phyloP scores from a whole-genome alignment of 345 rosid genomes.

The Cardamine chenopodiifolia region DNA sequence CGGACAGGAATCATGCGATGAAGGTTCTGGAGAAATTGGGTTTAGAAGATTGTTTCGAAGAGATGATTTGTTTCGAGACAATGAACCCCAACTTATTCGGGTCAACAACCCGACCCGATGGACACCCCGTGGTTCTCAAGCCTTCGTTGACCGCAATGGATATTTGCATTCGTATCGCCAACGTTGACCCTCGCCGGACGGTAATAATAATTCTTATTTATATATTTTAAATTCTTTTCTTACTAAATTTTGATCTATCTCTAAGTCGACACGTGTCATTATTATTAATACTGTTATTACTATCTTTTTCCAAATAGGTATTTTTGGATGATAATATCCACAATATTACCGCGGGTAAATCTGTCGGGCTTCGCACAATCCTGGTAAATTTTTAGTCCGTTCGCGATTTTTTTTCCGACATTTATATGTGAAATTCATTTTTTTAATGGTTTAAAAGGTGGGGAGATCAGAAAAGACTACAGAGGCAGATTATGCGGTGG shows the following conservation, averaged over 20 bases:
- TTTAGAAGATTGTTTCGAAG: conserved; percentile 79
- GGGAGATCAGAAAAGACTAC: conserved; percentile 62
- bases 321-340: conserved; percentile 76
- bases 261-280: not conserved
- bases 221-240: not conserved
- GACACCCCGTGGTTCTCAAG: conserved; percentile 73
- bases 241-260: not conserved
- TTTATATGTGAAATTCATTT: not conserved
- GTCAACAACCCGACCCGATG: conserved; percentile 58
- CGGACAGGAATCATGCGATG: conserved; percentile 78
- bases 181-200: conserved; percentile 68
- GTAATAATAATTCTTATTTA: conserved; percentile 36
- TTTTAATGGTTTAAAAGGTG: conserved; percentile 46
- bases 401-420: not conserved
- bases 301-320: conserved; percentile 37
- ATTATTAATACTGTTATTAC: not conserved
- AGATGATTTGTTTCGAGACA: conserved; percentile 85
- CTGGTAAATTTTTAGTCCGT: conserved; percentile 48
- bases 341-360: conserved; percentile 75
- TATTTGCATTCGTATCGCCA: conserved; percentile 62
- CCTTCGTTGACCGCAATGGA: conserved; percentile 82
- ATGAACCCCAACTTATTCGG: conserved; percentile 76
- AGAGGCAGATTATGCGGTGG: conserved; percentile 74
- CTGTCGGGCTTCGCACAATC: conserved; percentile 69
- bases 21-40: conserved; percentile 58